Percentiles rank a stretch among this genome's conserved stretches.
These are phyloP conservation scores for Eucalyptus brandiana DNA, from an alignment of 345 rosid species.

Conservation along the genomic window DNA sequence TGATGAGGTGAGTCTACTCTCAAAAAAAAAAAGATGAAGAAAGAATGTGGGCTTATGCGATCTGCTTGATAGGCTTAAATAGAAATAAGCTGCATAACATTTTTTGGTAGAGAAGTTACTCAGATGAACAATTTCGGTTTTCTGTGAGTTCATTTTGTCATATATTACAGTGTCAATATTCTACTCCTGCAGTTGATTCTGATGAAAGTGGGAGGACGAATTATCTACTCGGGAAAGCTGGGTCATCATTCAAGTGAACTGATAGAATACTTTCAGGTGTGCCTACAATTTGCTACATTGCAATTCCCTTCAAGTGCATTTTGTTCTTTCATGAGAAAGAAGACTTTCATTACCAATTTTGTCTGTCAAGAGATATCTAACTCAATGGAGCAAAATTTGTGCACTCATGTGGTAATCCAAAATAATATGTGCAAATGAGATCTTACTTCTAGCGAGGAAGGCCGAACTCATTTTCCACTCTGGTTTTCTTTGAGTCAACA, in stretches of 20 bases:
- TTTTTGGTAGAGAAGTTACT: background rate
- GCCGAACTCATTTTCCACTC: background rate
- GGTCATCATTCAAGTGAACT: conserved; percentile 47
- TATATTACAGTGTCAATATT: background rate
- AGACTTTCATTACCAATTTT: background rate
- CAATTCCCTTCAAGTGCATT: background rate
- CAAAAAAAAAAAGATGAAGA: background rate
- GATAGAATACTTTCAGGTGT: conserved; percentile 65
- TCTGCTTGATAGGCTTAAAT: background rate
- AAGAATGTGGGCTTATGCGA: background rate
- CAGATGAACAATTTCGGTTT: background rate
- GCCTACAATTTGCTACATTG: background rate
- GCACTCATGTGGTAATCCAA: background rate
- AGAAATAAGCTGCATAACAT: background rate
- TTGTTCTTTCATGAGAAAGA: background rate
- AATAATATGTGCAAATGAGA: background rate
- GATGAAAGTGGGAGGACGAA: conserved; percentile 54
- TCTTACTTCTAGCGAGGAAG: background rate
- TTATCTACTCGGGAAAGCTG: conserved; percentile 61
- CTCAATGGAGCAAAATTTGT: background rate
- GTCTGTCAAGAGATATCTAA: background rate
- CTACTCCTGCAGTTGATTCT: conserved; percentile 37
- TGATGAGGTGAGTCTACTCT: conserved; percentile 42
- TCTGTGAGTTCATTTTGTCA: background rate
- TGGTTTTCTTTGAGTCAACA: background rate